Percentiles rank a stretch among this genome's conserved stretches.
These are phyloP conservation scores for Ascochyta viciae-villosae DNA, from an alignment of 2,329 filamentous ascomycete genomes.

Conservation along the genomic window DNA sequence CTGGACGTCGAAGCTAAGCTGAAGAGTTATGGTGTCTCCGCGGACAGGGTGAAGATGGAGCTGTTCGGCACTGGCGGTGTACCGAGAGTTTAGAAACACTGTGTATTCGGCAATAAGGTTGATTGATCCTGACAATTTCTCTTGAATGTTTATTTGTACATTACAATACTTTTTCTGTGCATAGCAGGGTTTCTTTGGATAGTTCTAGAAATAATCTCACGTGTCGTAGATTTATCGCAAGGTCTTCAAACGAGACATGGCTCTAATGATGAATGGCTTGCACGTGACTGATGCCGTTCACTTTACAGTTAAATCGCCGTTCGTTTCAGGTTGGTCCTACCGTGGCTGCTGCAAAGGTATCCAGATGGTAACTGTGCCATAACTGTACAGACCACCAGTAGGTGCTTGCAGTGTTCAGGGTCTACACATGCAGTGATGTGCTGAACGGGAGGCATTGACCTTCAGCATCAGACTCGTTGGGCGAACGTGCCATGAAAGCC, in stretches of 20 bases:
- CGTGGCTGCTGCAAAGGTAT: background rate
- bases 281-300: background rate
- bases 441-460: conserved; percentile 30
- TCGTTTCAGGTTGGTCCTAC: background rate
- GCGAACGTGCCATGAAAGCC: conserved; percentile 21
- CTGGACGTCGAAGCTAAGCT: conserved; percentile 62
- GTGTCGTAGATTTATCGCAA: background rate
- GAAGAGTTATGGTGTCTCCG: conserved; percentile 62
- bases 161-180: background rate
- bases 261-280: background rate
- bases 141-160: background rate
- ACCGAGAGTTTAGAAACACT: conserved; percentile 31
- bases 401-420: conserved; percentile 20
- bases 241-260: background rate
- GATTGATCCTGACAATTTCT: conserved; percentile 5
- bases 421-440: conserved; percentile 4
- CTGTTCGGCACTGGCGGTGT: conserved; percentile 60
- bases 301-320: no score
- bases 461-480: conserved; percentile 18
- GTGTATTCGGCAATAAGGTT: background rate
- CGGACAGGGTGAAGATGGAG: conserved; percentile 70
- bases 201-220: background rate
- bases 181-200: background rate
- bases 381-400: conserved; percentile 14
- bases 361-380: background rate